Base-by-base conservation (phyloP, 495 filamentous ascomycete species). In the Penicillium malachiteum region DNA sequence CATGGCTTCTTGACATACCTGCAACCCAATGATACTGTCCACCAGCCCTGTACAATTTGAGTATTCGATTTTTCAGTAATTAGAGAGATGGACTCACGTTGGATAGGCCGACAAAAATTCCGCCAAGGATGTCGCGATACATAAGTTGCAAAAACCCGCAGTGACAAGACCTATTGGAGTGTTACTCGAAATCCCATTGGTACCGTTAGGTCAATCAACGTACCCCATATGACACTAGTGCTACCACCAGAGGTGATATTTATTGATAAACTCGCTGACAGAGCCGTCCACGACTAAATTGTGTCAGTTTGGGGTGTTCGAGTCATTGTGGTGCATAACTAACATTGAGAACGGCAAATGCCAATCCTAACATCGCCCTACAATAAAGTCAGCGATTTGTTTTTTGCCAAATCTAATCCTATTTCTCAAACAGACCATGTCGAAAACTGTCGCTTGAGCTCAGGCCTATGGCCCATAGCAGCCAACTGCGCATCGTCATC, bases 1-100 rank as follows among this genome's bases (percentile, higher is more conserved):
- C 2, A 26, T 26, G 21, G 21, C 4, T 26, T 26, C 1, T n/a
- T 2, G 50, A 59, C 63, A 59, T 58, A 77, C 78, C 62, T 82
- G 86, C 84, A 5, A 86, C 87, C 87, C 86, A 90, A 68, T 88
- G 84, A 63, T 89, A 88, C 65, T 87, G 85, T 16, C 84, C 85
- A 48, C 79, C 78, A 38, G 79, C 76, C 8, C 75, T 78, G 16
- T 6, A 32, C 10, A 55, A 44, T 32, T 2, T 47, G 13, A 38
- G 49, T 56, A 9, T 33, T 41, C n/a, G 12, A 45, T 46, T 32
- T 17, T 17, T n/a, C 0, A 13, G 12, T n/a, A 37, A 42, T 12
- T 1, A 14, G 26, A 37, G 18, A 1, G 21, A 4, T 30, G 31
- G 41, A 58, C 79, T 10, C 63, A 82, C 67, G 85, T 89, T 11